Evolutionary conservation across 257 asterid genomes (phyloP).

Genomic region (Cruciata laevipes): DNA sequence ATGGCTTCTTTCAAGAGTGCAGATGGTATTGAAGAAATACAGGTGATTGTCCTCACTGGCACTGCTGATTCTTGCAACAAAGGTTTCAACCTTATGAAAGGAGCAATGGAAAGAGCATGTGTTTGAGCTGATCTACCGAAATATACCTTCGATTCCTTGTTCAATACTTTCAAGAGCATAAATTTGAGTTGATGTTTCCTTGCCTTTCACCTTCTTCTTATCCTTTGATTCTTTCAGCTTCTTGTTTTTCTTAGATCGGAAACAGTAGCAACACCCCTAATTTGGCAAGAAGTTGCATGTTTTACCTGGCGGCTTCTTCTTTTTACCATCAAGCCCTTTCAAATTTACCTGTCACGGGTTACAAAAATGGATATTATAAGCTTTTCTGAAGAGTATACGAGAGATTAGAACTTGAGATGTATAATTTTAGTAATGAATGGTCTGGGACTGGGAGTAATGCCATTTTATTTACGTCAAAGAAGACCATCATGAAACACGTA

Average conservation of each 20-base stretch:
- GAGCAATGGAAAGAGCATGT: background rate
- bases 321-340: constrained; percentile 98
- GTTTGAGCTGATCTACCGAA: background rate
- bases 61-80: constrained; percentile 57
- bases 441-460: background rate
- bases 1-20: constrained; percentile 95
- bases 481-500: constrained; percentile 98
- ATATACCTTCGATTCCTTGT: constrained; percentile 86
- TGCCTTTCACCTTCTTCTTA: constrained; percentile 61
- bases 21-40: constrained; percentile 86
- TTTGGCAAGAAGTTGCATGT: constrained; percentile 95
- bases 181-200: constrained; percentile 70
- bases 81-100: background rate
- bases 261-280: constrained; percentile 65
- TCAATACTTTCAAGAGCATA: constrained; percentile 96
- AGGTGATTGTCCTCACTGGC: constrained; percentile 82
- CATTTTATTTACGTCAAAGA: constrained; percentile 64
- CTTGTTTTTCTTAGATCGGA: constrained; percentile 49
- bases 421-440: background rate
- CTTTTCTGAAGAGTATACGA: constrained; percentile 4
- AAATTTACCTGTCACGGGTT: constrained; percentile 66
- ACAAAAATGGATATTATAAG: constrained; percentile 17
- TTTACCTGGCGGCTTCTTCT: constrained; percentile 80
- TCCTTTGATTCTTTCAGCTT: constrained; percentile 57
- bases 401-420: background rate